phyloP scores from a whole-genome alignment of 441 rosid species.

The Theobroma grandiflorum region DNA sequence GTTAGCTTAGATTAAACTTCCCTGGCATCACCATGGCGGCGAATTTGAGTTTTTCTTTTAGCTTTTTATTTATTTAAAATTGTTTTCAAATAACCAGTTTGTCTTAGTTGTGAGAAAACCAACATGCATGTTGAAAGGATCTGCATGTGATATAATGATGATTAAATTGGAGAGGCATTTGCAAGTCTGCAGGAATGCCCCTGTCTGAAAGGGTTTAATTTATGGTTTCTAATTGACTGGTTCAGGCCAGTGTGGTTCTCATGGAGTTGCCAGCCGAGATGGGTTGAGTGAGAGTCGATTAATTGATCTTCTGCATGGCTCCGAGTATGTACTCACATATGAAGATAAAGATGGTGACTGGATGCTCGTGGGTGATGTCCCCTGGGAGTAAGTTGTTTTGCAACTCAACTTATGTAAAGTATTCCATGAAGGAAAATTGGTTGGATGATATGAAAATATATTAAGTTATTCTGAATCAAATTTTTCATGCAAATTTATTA shows the following conservation, averaged over 20 bases:
- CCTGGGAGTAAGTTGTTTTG: conserved; percentile 78
- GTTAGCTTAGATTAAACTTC: not conserved
- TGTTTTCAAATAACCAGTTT: not conserved
- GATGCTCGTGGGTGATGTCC: conserved; percentile 94
- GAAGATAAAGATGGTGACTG: conserved; percentile 91
- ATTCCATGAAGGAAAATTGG: not conserved
- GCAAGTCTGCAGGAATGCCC: not conserved
- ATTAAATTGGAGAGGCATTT: not conserved
- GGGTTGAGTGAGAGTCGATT: conserved; percentile 64
- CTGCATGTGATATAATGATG: not conserved
- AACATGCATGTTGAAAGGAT: not conserved
- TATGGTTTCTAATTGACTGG: conserved; percentile 22
- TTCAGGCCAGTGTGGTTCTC: conserved; percentile 70
- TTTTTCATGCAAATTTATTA: not conserved
- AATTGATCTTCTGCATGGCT: conserved; percentile 72
- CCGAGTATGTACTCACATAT: conserved; percentile 81
- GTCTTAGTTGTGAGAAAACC: not conserved
- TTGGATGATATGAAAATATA: not conserved
- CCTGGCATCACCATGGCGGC: not conserved
- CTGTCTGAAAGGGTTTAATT: not conserved
- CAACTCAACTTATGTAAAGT: not conserved
- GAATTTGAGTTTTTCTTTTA: not conserved
- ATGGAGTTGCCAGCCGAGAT: conserved; percentile 55
- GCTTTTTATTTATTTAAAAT: not conserved
- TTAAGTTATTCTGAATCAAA: not conserved